Base-by-base conservation (phyloP, 495 filamentous ascomycete species). In the Penicillium alfredii region DNA sequence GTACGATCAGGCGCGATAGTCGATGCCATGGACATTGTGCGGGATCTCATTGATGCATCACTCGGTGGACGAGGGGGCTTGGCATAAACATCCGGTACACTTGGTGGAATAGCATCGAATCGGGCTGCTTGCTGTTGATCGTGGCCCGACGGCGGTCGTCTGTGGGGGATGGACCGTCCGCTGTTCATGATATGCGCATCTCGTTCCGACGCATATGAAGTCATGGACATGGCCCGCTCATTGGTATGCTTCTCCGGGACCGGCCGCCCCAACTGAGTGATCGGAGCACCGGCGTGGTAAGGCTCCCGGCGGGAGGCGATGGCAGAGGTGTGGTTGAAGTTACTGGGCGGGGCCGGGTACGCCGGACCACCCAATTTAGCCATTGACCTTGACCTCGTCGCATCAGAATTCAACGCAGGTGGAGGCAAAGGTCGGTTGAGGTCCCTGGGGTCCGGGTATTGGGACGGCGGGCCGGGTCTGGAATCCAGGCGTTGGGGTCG, bases 221-320 rank as follows among this genome's bases (percentile, higher is more conserved):
- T 88, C 78, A 99, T 80, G 17, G 90, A 94, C 92, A 97, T 97
- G 32, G 92, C 78, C 32, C 93, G 76, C 53, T 96, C 89, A 52
- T 97, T 61, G 19, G 33, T 81, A 52, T 92, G 83, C 29, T 88
- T 77, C 46, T 95, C 89, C 5, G 93, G 93, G 1, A 99, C 86
- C 16, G 87, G 63, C 33, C 93, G 76, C 10, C 93, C 93, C 56
- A 94, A 86, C 14, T 89, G 93, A 17, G 88, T 97, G 52, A 87
- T 74, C 21, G 85, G 80, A 36, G 56, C 61, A 30, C 62, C 66
- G 48, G 66, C 55, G 38, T 75, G 68, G 61, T 92, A 88, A 12
- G 78, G 80, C 22, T 83, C 77, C 35, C 87, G 80, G 16, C 88
- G 80, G 48, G 88, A 87, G 23, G 81, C 74, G 44, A 77, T 82